Evolutionary conservation across 2,329 filamentous ascomycete genomes (phyloP).

Genomic region (Paraphoma sp.): DNA sequence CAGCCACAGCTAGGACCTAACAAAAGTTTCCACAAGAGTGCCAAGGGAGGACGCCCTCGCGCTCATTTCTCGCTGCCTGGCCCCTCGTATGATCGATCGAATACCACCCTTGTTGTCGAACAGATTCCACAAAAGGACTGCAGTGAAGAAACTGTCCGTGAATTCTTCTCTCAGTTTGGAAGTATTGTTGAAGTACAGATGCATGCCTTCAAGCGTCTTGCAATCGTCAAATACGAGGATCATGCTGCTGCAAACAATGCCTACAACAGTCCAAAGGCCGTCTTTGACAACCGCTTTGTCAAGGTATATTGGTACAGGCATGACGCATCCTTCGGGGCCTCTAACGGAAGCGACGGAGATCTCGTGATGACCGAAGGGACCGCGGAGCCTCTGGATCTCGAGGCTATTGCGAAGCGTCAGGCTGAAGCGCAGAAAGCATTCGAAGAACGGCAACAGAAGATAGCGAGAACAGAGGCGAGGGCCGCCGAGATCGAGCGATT

Average conservation of each 20-base stretch:
- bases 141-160: constrained; percentile 67
- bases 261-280: constrained; percentile 77
- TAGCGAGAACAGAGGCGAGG: constrained; percentile 67
- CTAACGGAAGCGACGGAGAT: constrained; percentile 12
- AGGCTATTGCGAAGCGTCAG: constrained; percentile 72
- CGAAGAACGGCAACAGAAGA: constrained; percentile 69
- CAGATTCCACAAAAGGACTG: constrained; percentile 77
- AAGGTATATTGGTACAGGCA: constrained; percentile 80
- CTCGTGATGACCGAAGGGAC: constrained; percentile 21
- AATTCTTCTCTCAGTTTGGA: constrained; percentile 77
- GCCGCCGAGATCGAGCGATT: constrained; percentile 70
- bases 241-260: constrained; percentile 73
- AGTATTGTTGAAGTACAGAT: constrained; percentile 68
- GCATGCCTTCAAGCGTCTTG: constrained; percentile 70
- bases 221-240: constrained; percentile 71
- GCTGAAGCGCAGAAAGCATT: constrained; percentile 73
- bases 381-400: constrained; percentile 67
- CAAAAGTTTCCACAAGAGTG: background rate
- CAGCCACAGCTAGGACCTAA: background rate
- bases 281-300: constrained; percentile 86
- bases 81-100: constrained; percentile 66
- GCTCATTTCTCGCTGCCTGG: constrained; percentile 71
- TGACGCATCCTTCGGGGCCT: constrained; percentile 7
- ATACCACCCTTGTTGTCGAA: constrained; percentile 76
- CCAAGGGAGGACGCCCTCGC: constrained; percentile 32